Evolutionary conservation across 371 early-diverging fungal species (phyloP), one percentile per base, ranked within the genome.

Genomic region (Dichotomocladium elegans): DNA sequence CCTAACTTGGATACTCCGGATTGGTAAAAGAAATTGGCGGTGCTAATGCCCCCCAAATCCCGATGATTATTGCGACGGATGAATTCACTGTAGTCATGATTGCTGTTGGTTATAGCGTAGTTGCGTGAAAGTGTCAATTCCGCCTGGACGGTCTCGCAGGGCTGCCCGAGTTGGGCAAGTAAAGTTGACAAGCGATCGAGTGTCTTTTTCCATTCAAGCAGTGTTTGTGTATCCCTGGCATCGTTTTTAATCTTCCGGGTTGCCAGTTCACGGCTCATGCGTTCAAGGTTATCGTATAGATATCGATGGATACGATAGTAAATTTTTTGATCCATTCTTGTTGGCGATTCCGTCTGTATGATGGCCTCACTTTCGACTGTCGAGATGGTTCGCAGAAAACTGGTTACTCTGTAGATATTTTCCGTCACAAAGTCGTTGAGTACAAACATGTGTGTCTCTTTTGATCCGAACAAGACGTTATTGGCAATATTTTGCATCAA

Each of bases 401-500:
- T 68, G 0, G 80, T 82, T 11, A 86, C 80, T 29, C 72, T 72
- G 53, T 79, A 81, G 30, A 87, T 86, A 64, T 91, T 88, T 41
- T 73, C 73, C 9, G 82, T 77, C 64, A 96, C 70, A 57, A 95
- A 93, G 27, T 81, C 83, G 63, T 95, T 97, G 26, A 93, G 75
- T 11, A 85, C 80, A 50, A 80, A 82, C 95, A 95, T 93, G 58
- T 85, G 93, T 3, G 86, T 77, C 72, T 95, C 96, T 68, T 94
- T 95, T 53, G 82, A 75, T 28, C 95, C 96, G 72, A 97, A 97
- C 31, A 90, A 68, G 7, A 96, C 92, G 64, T 92, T 89, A 70
- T 94, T 95, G 19, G 95, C 92, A 60, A 97, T 60, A 55, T 94
- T 96, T 58, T 95, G 95, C 60, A 96, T 93, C 5, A 94, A 89